phyloP scores from a whole-genome alignment of 2,329 filamentous ascomycete genomes.

The Diaporthe aspalathi region DNA sequence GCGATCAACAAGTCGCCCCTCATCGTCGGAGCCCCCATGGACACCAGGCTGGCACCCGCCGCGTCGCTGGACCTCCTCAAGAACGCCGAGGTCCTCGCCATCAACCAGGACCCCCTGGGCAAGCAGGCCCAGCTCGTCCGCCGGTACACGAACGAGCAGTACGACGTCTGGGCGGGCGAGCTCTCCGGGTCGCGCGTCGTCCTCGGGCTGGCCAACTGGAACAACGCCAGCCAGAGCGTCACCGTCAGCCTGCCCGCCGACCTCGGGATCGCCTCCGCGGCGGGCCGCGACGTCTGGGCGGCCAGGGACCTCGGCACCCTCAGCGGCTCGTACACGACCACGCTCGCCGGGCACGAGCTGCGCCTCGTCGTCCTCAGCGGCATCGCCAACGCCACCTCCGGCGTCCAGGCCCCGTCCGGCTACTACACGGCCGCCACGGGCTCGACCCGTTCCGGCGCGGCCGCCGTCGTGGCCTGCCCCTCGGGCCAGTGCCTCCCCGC shows the following conservation, averaged over 20 bases:
- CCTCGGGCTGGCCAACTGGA: slow-evolving; percentile 62
- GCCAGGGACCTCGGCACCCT: slow-evolving; percentile 49
- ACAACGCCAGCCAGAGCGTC: slow-evolving; percentile 55
- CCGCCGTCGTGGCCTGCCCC: slow-evolving; percentile 50
- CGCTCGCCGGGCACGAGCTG: slow-evolving; percentile 54
- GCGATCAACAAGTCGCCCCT: slow-evolving; percentile 63
- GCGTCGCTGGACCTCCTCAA: slow-evolving; percentile 56
- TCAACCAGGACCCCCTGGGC: slow-evolving; percentile 67
- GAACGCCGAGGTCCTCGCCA: slow-evolving; percentile 66
- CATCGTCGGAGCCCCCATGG: slow-evolving; percentile 58
- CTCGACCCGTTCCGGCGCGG: slow-evolving; percentile 52
- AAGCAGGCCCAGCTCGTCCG: slow-evolving; percentile 62
- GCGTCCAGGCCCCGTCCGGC: slow-evolving; percentile 38
- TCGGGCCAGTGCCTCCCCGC: slow-evolving; percentile 55
- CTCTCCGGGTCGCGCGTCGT: slow-evolving; percentile 57
- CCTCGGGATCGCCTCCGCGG: slow-evolving; percentile 54
- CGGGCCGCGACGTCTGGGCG: slow-evolving; percentile 55
- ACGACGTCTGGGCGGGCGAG: slow-evolving; percentile 63
- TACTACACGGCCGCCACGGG: slow-evolving; percentile 54
- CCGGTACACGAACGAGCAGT: slow-evolving; percentile 60
- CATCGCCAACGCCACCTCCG: slow-evolving; percentile 43
- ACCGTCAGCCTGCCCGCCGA: slow-evolving; percentile 54
- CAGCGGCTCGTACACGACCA: slow-evolving; percentile 47
- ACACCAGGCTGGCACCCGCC: slow-evolving; percentile 50
- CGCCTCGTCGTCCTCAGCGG: slow-evolving; percentile 53